A percentile compares a stretch with the other conserved stretches of the same genome.
Evolutionary conservation across 352 stramenopile species (phyloP).

Genomic region (Halophytophthora polymorphica): DNA sequence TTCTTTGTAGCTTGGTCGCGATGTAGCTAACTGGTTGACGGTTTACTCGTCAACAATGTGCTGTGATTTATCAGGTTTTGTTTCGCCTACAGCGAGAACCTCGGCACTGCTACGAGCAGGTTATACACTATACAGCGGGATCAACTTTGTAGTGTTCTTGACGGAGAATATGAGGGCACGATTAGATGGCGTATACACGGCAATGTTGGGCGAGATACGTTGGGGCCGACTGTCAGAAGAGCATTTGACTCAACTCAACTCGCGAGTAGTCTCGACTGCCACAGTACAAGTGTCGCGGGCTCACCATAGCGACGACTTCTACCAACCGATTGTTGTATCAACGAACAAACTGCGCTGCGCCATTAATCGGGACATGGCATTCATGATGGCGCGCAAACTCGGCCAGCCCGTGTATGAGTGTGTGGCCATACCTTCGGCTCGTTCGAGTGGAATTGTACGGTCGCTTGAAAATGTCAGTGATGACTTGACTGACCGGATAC

Average conservation of each 20-base stretch:
- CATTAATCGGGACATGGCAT: slow-evolving; percentile 13
- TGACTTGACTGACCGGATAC: slow-evolving; percentile 3
- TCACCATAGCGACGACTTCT: slow-evolving; percentile 5
- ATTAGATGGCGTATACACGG: slow-evolving; percentile 8
- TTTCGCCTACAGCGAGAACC: not conserved
- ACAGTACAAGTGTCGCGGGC: not conserved
- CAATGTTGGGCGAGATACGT: slow-evolving; percentile 9
- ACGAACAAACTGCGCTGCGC: slow-evolving; percentile 16
- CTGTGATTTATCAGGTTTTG: slow-evolving; percentile 13
- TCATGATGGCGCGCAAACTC: not conserved
- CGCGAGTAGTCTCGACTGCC: not conserved
- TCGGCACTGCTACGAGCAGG: slow-evolving; percentile 3
- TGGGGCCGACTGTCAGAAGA: slow-evolving; percentile 1
- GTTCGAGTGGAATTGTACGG: slow-evolving; percentile 1
- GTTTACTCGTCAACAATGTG: not conserved
- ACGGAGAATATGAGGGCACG: slow-evolving; percentile 15
- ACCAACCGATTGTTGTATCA: slow-evolving; percentile 6
- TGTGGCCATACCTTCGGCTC: not conserved
- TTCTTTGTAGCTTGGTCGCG: not conserved
- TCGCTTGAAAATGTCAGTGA: slow-evolving; percentile 10
- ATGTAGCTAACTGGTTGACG: not conserved
- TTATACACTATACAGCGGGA: slow-evolving; percentile 10
- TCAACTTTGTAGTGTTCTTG: slow-evolving; percentile 25
- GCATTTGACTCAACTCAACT: slow-evolving; percentile 3
- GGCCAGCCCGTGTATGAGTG: slow-evolving; percentile 2